Evolutionary conservation across 2,329 filamentous ascomycete genomes (phyloP), one percentile per base, ranked within the genome.

Genomic region (Aspergillus sp.): DNA sequence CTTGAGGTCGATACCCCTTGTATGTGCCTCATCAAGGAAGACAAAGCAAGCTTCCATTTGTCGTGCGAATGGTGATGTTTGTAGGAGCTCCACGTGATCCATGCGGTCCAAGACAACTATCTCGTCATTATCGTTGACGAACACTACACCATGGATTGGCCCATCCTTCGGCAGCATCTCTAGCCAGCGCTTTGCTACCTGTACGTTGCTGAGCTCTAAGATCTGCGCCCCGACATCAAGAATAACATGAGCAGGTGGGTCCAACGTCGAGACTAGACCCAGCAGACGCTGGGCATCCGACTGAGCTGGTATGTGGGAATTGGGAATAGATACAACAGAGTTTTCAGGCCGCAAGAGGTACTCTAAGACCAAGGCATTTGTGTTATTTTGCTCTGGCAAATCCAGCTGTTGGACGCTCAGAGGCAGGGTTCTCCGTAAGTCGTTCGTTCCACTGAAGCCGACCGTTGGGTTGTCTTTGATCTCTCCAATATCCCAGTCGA

Each of bases 191-290:
- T 64, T 62, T 0, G 85, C 84, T 3, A 90, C 77, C 2, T 81
- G 73, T 0, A 73, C 2, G 62, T 91, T 91, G 16, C 75, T 78
- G 0, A 87, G 72, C 31, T 92, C 88, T 0, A 92, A 70, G 5
- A 92, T 83, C 52, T 88, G 85, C 0, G 90, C 89, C 0, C 90
- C 89, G 0, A 90, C 88, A 63, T 92, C 89, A 0, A 92, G 77
- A 1, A 92, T 82, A 0, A 92, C 87, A 0, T 81, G 79, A 0
- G 84, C 77, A 0, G 73, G 68, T 0, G 76, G 73, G 0, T 76
- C 49, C 49, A 84, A 71, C 0, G 50, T 50, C 0, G 75, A 69
- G 0, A 89, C 75, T 4, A 79, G 69, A 0, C 71, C 32, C 0
- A 92, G 66, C 0, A 90, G 66, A 0, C 79, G 78, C 6, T 67